Percentiles rank a stretch among this genome's conserved stretches.
phyloP scores from a whole-genome alignment of 805 yeast genomes.

The Kazachstania psychrophila region DNA sequence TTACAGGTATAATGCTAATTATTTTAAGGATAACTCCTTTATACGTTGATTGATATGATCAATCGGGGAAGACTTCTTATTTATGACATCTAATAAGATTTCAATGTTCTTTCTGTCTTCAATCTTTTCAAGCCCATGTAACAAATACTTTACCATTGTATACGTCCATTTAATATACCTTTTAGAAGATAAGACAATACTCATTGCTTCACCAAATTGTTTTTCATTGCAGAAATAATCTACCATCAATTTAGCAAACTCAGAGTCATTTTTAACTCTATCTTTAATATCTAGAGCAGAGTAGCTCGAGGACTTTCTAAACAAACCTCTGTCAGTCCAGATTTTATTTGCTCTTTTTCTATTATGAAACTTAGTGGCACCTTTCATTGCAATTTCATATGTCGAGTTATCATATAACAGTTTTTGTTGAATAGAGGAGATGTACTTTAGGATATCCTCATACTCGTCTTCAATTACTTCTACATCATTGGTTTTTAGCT shows the following conservation, averaged over 20 bases:
- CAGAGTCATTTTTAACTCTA: constrained; percentile 16
- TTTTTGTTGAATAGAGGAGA: constrained; percentile 22
- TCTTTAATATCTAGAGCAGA: constrained; percentile 42
- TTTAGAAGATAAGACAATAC: constrained; percentile 56
- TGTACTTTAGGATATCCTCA: constrained; percentile 1
- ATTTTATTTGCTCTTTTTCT: constrained; percentile 50
- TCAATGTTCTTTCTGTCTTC: constrained; percentile 36
- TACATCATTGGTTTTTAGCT: not conserved
- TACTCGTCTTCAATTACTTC: not conserved
- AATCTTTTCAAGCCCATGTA: constrained; percentile 32
- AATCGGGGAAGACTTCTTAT: constrained; percentile 17
- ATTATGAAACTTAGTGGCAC: constrained; percentile 50
- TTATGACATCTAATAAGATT: constrained; percentile 28
- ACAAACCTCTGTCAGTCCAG: constrained; percentile 75
- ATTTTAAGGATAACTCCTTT: constrained; percentile 11
- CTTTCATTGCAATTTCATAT: constrained; percentile 55
- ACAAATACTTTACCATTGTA: constrained; percentile 36
- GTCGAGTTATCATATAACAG: constrained; percentile 38
- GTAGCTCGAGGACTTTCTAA: constrained; percentile 48
- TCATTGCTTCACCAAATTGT: constrained; percentile 58
- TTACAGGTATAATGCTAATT: too few species aligned
- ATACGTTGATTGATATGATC: constrained; percentile 15
- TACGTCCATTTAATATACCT: constrained; percentile 63
- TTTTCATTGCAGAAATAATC: constrained; percentile 46
- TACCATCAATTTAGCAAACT: constrained; percentile 66